Evolutionary conservation across 2,329 filamentous ascomycete genomes (phyloP).

Genomic region (Ilyonectria mors-panacis): DNA sequence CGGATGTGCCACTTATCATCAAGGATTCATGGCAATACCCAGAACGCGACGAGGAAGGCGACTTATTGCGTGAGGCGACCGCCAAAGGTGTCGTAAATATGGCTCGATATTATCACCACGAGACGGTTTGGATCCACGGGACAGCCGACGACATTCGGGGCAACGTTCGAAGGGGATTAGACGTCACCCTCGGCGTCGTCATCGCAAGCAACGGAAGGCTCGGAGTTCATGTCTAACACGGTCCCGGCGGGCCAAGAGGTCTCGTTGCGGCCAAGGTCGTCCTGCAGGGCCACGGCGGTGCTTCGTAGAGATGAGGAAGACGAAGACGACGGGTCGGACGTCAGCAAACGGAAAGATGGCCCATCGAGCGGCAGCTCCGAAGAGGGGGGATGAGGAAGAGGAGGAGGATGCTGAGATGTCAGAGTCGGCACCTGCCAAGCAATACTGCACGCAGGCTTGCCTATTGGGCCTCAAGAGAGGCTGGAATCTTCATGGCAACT

Average conservation of each 20-base stretch:
- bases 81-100: too few relatives aligned
- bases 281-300: conserved; percentile 6
- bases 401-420: conserved; percentile 31
- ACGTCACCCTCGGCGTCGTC: conserved; percentile 19
- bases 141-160: too few relatives aligned
- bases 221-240: too few relatives aligned
- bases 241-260: conserved; percentile 16
- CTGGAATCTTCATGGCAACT: conserved; percentile 35
- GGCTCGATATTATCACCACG: too few relatives aligned
- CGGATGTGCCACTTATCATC: too few relatives aligned
- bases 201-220: too few relatives aligned
- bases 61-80: too few relatives aligned
- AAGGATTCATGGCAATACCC: too few relatives aligned
- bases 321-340: conserved; percentile 5
- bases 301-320: conserved; percentile 5
- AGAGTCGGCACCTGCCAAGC: conserved; percentile 25
- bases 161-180: too few relatives aligned
- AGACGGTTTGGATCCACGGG: too few relatives aligned
- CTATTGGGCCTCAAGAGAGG: conserved; percentile 41
- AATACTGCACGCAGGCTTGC: conserved; percentile 44
- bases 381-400: conserved; percentile 6
- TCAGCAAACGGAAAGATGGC: conserved; percentile 10
- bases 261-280: conserved; percentile 18
- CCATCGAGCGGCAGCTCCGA: conserved; percentile 19
- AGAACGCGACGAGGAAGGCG: too few relatives aligned